A percentile compares a stretch with the other conserved stretches of the same genome.
phyloP scores from a whole-genome alignment of 1,139 yeast species.

The Nakaseomyces uthaithaninus region DNA sequence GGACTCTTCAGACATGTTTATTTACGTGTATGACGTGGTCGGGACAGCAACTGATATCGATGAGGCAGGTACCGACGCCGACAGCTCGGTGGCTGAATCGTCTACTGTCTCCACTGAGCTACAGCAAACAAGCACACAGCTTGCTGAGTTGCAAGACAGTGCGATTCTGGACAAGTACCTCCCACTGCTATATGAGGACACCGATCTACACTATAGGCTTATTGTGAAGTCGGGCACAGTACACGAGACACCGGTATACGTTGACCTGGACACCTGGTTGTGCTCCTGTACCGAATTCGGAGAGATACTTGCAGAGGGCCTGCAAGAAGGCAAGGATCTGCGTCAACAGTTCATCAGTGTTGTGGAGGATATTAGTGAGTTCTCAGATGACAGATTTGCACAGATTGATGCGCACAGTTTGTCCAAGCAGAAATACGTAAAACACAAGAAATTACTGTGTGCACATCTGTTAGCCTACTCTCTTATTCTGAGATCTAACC shows the following conservation, averaged over 20 bases:
- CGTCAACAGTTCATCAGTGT: constrained; percentile 12
- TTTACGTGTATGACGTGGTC: constrained; percentile 18
- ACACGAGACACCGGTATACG: constrained; percentile 21
- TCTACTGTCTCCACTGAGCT: background rate
- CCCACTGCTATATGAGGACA: constrained; percentile 10
- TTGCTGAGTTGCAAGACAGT: background rate
- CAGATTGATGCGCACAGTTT: constrained; percentile 25
- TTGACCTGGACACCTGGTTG: constrained; percentile 27
- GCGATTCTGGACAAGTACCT: constrained; percentile 4
- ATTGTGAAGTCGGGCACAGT: constrained; percentile 21
- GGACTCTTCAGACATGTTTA: constrained; percentile 29
- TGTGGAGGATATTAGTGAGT: constrained; percentile 17
- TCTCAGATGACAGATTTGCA: constrained; percentile 24
- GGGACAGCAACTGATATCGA: background rate
- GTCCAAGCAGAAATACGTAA: constrained; percentile 22
- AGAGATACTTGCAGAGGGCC: constrained; percentile 10
- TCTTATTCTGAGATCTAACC: constrained; percentile 24
- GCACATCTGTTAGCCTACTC: constrained; percentile 31
- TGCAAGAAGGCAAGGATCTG: constrained; percentile 7
- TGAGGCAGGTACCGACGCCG: background rate
- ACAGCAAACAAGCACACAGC: background rate
- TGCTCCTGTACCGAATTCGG: constrained; percentile 29
- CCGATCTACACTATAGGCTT: constrained; percentile 16
- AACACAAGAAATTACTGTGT: constrained; percentile 24
- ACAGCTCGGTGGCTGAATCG: background rate